Conservation (phyloP, 2,329 filamentous ascomycete genomes). For the Arthrobotrys pseudoclavata region DNA sequence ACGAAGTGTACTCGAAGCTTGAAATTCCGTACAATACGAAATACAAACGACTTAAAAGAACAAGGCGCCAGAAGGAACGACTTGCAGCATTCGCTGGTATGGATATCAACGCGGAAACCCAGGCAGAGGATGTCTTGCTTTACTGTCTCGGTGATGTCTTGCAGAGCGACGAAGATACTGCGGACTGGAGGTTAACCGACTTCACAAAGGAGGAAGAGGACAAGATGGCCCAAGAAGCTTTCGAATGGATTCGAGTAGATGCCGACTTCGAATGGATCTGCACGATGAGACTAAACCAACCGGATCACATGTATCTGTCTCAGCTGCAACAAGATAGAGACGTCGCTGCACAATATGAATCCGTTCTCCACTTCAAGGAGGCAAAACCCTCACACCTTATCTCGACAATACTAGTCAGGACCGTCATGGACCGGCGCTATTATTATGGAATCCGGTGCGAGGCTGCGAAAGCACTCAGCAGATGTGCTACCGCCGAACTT, state of each 20-base stretch:
- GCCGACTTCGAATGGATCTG: constrained; percentile 99
- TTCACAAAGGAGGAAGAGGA: constrained; percentile 91
- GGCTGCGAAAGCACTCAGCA: constrained; percentile 81
- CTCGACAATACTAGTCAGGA: constrained; percentile 89
- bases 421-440: constrained; percentile 90
- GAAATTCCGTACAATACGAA: constrained; percentile 99
- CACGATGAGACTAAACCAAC: constrained; percentile 84
- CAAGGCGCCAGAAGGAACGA: constrained; percentile 83
- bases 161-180: constrained; percentile 82
- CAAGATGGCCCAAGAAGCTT: constrained; percentile 94
- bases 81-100: constrained; percentile 75
- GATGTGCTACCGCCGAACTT: constrained; percentile 78
- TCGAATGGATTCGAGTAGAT: constrained; percentile 98
- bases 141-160: constrained; percentile 95
- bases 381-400: constrained; percentile 78
- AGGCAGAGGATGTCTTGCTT: constrained; percentile 81
- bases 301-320: constrained; percentile 97
- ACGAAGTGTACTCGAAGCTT: constrained; percentile 84
- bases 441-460: constrained; percentile 92
- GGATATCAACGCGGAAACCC: constrained; percentile 75
- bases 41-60: constrained; percentile 96
- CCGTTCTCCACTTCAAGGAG: constrained; percentile 76
- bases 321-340: constrained; percentile 97
- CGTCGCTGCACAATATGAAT: constrained; percentile 87
- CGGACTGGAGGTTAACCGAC: constrained; percentile 86